Percentiles rank a stretch among this genome's conserved stretches.
Conservation (phyloP, 306 rosid species). For the Lathyrus tuberosus region DNA sequence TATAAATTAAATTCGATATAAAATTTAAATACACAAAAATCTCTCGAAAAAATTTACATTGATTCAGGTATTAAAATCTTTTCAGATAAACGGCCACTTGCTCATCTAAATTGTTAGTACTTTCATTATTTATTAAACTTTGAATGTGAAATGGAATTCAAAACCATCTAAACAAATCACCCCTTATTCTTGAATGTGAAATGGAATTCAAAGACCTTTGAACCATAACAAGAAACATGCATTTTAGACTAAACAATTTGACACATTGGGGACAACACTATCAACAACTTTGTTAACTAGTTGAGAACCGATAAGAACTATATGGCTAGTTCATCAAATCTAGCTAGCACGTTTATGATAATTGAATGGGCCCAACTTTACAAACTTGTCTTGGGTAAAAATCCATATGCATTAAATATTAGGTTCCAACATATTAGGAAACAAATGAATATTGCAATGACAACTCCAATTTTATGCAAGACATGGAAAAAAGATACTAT, state of each 20-base stretch:
- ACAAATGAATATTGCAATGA: constrained; percentile 46
- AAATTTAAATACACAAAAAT: not conserved
- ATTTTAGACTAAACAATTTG: constrained; percentile 25
- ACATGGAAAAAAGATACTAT: constrained; percentile 39
- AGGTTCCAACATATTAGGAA: constrained; percentile 49
- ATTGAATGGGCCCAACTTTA: constrained; percentile 36
- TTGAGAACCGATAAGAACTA: constrained; percentile 38
- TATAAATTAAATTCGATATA: not conserved
- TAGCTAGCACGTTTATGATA: constrained; percentile 32
- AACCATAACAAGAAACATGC: constrained; percentile 18
- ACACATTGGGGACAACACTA: constrained; percentile 21
- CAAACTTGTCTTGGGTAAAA: constrained; percentile 35
- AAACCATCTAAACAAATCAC: no score
- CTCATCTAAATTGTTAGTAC: no score
- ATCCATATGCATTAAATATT: constrained; percentile 38
- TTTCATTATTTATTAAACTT: no score
- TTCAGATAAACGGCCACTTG: not conserved
- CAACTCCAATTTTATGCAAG: constrained; percentile 44
- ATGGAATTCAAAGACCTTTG: constrained; percentile 19
- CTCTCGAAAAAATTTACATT: not conserved
- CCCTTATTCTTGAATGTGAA: constrained; percentile 14
- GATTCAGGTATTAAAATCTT: not conserved
- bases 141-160: no score
- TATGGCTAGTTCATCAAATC: constrained; percentile 31
- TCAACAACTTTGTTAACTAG: constrained; percentile 26